Percentiles rank a stretch among this genome's conserved stretches.
Evolutionary conservation across 108 stramenopile species (phyloP).

Genomic region (Nitzschia palea): DNA sequence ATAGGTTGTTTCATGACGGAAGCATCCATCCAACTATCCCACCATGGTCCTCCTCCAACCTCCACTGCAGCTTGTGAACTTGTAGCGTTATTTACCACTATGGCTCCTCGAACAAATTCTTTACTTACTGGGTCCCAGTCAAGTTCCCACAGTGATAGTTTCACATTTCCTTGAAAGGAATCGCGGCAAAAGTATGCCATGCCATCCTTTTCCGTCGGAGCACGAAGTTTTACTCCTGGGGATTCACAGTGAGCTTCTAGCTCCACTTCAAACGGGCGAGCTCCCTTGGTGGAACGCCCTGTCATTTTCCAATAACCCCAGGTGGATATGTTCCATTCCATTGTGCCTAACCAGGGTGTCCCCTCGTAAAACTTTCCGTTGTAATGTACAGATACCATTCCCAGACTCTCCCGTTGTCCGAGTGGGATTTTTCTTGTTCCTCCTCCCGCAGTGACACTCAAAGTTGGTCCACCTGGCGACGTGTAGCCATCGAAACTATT

Average conservation of each 20-base stretch:
- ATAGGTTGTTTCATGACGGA: constrained; percentile 49
- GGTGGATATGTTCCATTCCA: constrained; percentile 79
- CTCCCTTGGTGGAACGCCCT: constrained; percentile 36
- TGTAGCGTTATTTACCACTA: constrained; percentile 49
- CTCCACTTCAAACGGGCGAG: constrained; percentile 66
- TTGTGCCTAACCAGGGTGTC: constrained; percentile 77
- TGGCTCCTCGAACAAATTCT: constrained; percentile 42
- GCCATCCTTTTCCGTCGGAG: constrained; percentile 80
- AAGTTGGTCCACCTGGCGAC: neutral
- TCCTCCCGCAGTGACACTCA: constrained; percentile 82
- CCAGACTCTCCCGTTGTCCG: constrained; percentile 64
- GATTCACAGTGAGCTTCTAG: constrained; percentile 53
- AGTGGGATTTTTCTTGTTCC: constrained; percentile 75
- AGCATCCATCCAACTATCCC: constrained; percentile 41
- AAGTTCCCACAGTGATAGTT: constrained; percentile 69
- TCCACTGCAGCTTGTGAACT: constrained; percentile 74
- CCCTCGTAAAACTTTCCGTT: constrained; percentile 81
- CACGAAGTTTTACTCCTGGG: constrained; percentile 70
- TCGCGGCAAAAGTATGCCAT: constrained; percentile 86
- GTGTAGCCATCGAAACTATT: constrained; percentile 75
- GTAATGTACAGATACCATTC: constrained; percentile 74
- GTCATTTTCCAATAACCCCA: constrained; percentile 75
- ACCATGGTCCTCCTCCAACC: constrained; percentile 78
- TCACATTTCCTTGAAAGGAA: constrained; percentile 63
- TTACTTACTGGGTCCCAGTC: constrained; percentile 49